Evolutionary conservation across 2,329 filamentous ascomycete genomes (phyloP), one percentile per base, ranked within the genome.

Genomic region (Pseudohalonectria lignicola): DNA sequence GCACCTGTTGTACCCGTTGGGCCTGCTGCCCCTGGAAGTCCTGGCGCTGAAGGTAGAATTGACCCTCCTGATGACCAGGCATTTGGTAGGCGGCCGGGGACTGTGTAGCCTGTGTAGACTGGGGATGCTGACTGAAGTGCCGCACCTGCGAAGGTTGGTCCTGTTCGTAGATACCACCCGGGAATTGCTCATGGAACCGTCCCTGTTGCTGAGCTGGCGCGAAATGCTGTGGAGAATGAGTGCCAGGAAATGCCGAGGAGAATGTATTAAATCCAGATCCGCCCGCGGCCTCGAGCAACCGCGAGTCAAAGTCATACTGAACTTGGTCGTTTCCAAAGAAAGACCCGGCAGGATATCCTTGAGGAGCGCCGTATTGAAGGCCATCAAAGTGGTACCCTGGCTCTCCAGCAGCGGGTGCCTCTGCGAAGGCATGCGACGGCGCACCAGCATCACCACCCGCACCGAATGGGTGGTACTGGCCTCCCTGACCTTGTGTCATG

Each of bases 401-500:
- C 23, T 26, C 23, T 26, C 23, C 23, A 7, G 7, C 23, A 12
- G 23, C 23, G 12, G 23, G 23, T 26, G 23, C 12, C 8, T 26
- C 23, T 26, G 23, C 23, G 7, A 26, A 12, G 12, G 7, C 8
- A 26, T 26, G 23, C 7, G 7, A 7, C 12, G 12, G 8, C 12
- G 31, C 29, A 9, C 36, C 36, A 4, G 31, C 21, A 19, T 33
- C 36, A 15, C 30, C 36, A 28, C 19, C 19, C 17, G 19, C 30
- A 19, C 15, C 30, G 23, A 32, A 38, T 19, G 30, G 35, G 20
- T 38, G 36, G 28, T 32, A 38, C 36, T 38, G 36, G 19, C 20
- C 17, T 12, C 36, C 36, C 26, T 38, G 36, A 16, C 30, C 29
- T 25, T 38, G 36, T n/a, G 36, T 20, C 36, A 38, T 38, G 23